These are phyloP conservation scores for Saprolegnia diclina DNA, from an alignment of 352 stramenopile species.

Conservation along the genomic window DNA sequence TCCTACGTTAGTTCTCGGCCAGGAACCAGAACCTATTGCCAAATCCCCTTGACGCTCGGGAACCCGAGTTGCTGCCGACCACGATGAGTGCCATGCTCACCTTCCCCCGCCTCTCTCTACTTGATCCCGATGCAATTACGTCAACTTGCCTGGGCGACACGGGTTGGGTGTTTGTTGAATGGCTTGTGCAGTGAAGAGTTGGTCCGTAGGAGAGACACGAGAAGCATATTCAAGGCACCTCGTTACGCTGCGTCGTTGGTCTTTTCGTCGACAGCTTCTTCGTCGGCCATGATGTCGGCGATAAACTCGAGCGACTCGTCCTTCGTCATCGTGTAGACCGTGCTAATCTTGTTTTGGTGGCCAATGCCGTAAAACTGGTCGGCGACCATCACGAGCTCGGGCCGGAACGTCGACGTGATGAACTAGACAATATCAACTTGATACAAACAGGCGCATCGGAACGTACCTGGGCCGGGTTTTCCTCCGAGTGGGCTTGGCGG, in stretches of 20 bases:
- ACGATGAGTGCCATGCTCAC: too few species aligned
- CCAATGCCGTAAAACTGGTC: slow-evolving; percentile 98
- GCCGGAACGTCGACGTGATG: slow-evolving; percentile 99
- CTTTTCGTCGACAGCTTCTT: slow-evolving; percentile 58
- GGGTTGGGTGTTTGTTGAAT: too few species aligned
- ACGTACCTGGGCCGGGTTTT: slow-evolving; percentile 96
- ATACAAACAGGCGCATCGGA: too few species aligned
- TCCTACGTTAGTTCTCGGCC: too few species aligned
- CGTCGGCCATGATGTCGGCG: slow-evolving; percentile 83
- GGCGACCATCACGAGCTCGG: slow-evolving; percentile 96
- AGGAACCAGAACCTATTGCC: too few species aligned
- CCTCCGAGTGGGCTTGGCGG: slow-evolving; percentile 90
- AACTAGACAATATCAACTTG: slow-evolving; percentile 54
- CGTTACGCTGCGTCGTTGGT: slow-evolving; percentile 5
- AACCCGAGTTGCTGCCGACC: too few species aligned
- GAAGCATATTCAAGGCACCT: background rate
- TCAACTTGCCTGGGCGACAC: too few species aligned
- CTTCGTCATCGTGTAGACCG: slow-evolving; percentile 91
- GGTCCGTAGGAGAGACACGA: background rate
- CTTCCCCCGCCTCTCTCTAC: too few species aligned
- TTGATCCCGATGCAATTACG: too few species aligned
- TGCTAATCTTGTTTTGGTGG: slow-evolving; percentile 98
- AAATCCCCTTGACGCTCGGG: too few species aligned
- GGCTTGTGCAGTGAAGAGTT: too few species aligned
- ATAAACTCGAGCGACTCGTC: slow-evolving; percentile 98